phyloP scores from a whole-genome alignment of 129 eudicot species.

The Pittosporum tobira region DNA sequence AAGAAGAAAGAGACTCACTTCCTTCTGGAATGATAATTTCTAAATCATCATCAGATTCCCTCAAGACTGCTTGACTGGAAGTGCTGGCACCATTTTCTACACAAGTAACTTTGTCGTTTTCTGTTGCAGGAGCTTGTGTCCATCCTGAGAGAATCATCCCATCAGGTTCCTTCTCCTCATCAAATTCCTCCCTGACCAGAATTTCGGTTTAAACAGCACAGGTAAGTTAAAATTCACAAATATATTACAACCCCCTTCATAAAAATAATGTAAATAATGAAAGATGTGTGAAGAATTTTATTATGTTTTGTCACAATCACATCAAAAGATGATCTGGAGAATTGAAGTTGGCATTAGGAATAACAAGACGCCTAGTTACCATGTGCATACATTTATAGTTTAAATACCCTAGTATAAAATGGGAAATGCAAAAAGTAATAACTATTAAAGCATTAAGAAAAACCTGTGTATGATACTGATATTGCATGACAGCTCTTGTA shows the following conservation, averaged over 20 bases:
- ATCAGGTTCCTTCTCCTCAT: constrained; percentile 95
- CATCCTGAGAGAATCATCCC: constrained; percentile 92
- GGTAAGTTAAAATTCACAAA: too few species aligned
- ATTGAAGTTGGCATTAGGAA: too few species aligned
- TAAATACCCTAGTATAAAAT: too few species aligned
- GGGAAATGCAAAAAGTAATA: too few species aligned
- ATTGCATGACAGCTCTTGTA: constrained; percentile 78
- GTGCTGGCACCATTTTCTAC: constrained; percentile 52
- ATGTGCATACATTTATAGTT: too few species aligned
- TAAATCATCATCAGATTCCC: constrained; percentile 37
- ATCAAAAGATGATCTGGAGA: too few species aligned
- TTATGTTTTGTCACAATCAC: too few species aligned
- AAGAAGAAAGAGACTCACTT: constrained; percentile 23
- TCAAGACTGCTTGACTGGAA: constrained; percentile 18
- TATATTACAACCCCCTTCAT: too few species aligned
- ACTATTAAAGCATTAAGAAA: constrained; percentile 13
- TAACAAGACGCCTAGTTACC: too few species aligned
- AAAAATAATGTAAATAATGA: too few species aligned
- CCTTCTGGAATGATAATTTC: constrained; percentile 29
- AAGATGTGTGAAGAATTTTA: too few species aligned
- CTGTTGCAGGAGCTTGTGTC: constrained; percentile 55
- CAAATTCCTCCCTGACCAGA: constrained; percentile 81
- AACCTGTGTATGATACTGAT: constrained; percentile 93
- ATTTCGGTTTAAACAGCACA: not conserved
- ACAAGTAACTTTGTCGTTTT: constrained; percentile 25